Percentiles rank a stretch among this genome's conserved stretches.
phyloP scores from a whole-genome alignment of 2,329 filamentous ascomycete species.

The Exophiala sp. region DNA sequence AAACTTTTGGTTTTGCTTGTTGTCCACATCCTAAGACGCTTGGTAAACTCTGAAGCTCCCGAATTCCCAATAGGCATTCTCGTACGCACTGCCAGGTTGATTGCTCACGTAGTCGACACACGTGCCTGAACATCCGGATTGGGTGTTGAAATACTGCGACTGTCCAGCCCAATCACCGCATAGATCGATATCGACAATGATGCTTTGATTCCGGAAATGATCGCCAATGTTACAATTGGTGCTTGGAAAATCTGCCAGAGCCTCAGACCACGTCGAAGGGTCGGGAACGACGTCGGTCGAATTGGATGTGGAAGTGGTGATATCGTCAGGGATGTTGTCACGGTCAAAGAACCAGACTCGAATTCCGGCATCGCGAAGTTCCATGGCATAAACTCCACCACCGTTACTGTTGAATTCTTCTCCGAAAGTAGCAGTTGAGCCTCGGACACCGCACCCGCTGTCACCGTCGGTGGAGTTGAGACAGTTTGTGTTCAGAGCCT shows the following conservation, averaged over 20 bases:
- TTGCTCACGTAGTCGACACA: slow-evolving; percentile 65
- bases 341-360: slow-evolving; percentile 58
- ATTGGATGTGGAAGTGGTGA: slow-evolving; percentile 33
- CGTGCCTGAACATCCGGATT: slow-evolving; percentile 46
- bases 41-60: slow-evolving; percentile 61
- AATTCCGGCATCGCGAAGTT: slow-evolving; percentile 69
- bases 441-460: slow-evolving; percentile 36
- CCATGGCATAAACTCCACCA: slow-evolving; percentile 63
- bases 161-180: slow-evolving; percentile 52
- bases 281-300: slow-evolving; percentile 40
- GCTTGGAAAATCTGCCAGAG: slow-evolving; percentile 49
- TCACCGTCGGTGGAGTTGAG: slow-evolving; percentile 37
- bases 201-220: slow-evolving; percentile 61
- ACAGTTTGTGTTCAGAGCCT: slow-evolving; percentile 45
- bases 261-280: slow-evolving; percentile 42
- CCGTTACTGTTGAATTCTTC: slow-evolving; percentile 47
- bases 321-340: slow-evolving; percentile 40
- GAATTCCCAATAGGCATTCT: slow-evolving; percentile 68
- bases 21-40: neutral
- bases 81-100: slow-evolving; percentile 58
- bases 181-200: slow-evolving; percentile 60
- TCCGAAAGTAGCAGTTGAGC: slow-evolving; percentile 43
- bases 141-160: slow-evolving; percentile 47
- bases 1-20: too few relatives aligned
- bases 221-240: slow-evolving; percentile 54